These are phyloP conservation scores for Debaryomyces coudertii DNA, from an alignment of 1,139 yeast genomes.

Conservation along the genomic window DNA sequence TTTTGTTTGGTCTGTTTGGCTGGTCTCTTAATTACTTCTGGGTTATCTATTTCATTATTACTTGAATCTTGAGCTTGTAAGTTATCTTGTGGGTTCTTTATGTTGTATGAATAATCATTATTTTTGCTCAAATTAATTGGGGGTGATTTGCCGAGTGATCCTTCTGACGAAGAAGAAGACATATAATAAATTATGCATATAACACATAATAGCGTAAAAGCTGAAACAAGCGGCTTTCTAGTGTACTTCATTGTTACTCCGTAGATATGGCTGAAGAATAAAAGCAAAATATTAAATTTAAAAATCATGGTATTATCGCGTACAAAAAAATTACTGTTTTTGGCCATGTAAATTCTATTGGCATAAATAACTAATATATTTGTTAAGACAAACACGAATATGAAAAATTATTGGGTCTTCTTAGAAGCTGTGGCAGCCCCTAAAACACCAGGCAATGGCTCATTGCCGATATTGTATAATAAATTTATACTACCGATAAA, in stretches of 20 bases:
- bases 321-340: slow-evolving; percentile 5
- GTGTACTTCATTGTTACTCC: slow-evolving; percentile 21
- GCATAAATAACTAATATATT: slow-evolving; percentile 5
- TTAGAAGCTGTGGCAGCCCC: slow-evolving; percentile 56
- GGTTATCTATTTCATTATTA: slow-evolving; percentile 10
- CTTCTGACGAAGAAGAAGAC: slow-evolving; percentile 25
- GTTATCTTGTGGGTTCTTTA: not conserved
- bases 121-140: slow-evolving; percentile 26
- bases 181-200: slow-evolving; percentile 31
- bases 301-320: slow-evolving; percentile 1
- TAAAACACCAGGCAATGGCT: slow-evolving; percentile 70
- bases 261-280: not conserved
- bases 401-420: slow-evolving; percentile 23
- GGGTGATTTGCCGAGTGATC: slow-evolving; percentile 26
- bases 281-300: not conserved
- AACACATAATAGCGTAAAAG: slow-evolving; percentile 28
- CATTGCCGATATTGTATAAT: slow-evolving; percentile 55
- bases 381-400: not conserved
- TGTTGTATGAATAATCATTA: slow-evolving; percentile 1
- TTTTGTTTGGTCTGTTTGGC: not conserved
- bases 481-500: slow-evolving; percentile 59
- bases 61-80: not conserved
- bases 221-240: slow-evolving; percentile 30
- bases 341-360: slow-evolving; percentile 7
- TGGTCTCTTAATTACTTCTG: slow-evolving; percentile 3